Evolutionary conservation across 257 asterid species (phyloP).

Genomic region (Solanum etuberosum): DNA sequence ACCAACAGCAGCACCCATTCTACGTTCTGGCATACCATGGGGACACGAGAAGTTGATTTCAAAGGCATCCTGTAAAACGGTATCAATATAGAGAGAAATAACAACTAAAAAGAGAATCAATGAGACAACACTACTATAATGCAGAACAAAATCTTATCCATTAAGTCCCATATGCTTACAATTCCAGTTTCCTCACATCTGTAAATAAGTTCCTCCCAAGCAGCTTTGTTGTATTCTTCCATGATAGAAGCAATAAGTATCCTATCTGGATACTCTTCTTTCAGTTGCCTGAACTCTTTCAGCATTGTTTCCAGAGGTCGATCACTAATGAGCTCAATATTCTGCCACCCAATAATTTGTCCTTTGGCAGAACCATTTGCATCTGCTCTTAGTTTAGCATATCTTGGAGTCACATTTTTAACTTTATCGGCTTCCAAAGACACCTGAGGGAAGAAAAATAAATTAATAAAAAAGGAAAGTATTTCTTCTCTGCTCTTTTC

Average conservation of each 20-base stretch:
- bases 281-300: constrained; percentile 70
- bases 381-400: constrained; percentile 72
- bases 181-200: constrained; percentile 84
- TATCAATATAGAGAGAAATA: constrained; percentile 1
- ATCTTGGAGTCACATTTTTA: constrained; percentile 89
- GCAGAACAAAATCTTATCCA: background rate
- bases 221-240: constrained; percentile 89
- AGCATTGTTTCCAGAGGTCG: constrained; percentile 89
- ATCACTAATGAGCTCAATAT: constrained; percentile 90
- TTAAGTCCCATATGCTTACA: constrained; percentile 34
- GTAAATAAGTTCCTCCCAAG: constrained; percentile 89
- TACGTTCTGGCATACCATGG: constrained; percentile 98
- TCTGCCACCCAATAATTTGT: constrained; percentile 87
- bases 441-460: constrained; percentile 30
- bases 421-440: constrained; percentile 90
- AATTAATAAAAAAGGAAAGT: background rate
- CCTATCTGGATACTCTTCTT: constrained; percentile 83
- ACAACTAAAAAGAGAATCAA: background rate
- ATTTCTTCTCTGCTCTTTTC: background rate
- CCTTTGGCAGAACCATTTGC: constrained; percentile 80
- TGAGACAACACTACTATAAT: background rate
- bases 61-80: constrained; percentile 55
- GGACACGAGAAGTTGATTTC: constrained; percentile 94
- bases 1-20: constrained; percentile 98
- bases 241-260: constrained; percentile 93